Evolutionary conservation across 305 asterid genomes (phyloP).

Genomic region (Plantago rigida): DNA sequence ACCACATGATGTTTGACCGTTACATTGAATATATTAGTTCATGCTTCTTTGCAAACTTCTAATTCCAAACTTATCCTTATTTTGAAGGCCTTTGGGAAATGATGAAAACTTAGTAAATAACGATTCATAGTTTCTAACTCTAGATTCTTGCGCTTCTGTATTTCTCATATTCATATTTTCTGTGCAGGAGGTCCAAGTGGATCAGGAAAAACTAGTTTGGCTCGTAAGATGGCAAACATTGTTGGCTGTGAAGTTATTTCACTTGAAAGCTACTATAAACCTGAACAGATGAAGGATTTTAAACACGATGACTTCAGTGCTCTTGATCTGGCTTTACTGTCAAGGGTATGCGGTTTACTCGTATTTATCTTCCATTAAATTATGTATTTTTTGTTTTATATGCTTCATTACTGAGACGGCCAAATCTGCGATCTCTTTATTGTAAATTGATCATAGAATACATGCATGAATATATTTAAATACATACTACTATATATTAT

Average conservation of each 20-base stretch:
- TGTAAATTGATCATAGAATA: conserved; percentile 15
- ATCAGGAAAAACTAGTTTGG: conserved; percentile 98
- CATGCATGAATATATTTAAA: conserved; percentile 9
- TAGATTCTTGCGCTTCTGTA: conserved; percentile 17
- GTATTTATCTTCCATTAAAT: conserved; percentile 15
- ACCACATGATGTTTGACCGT: not conserved
- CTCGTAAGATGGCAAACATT: conserved; percentile 97
- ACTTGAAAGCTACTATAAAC: conserved; percentile 85
- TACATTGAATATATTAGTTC: not conserved
- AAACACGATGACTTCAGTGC: conserved; percentile 91
- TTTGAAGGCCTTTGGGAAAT: conserved; percentile 10
- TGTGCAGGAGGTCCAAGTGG: conserved; percentile 96
- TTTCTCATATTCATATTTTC: conserved; percentile 20
- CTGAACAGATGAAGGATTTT: conserved; percentile 79
- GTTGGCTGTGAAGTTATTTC: conserved; percentile 99
- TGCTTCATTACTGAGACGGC: not conserved
- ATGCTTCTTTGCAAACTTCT: not conserved
- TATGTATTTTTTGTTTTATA: not conserved
- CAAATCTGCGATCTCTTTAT: not conserved
- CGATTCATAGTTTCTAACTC: conserved; percentile 4
- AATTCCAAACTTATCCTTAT: not conserved
- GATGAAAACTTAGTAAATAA: conserved; percentile 2
- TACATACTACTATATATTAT: not conserved
- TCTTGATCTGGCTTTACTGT: conserved; percentile 83
- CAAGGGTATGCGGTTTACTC: conserved; percentile 54